These are phyloP conservation scores for Deuterostichococcus epilithicus DNA, from an alignment of 139 green algal genomes.

Conservation along the genomic window DNA sequence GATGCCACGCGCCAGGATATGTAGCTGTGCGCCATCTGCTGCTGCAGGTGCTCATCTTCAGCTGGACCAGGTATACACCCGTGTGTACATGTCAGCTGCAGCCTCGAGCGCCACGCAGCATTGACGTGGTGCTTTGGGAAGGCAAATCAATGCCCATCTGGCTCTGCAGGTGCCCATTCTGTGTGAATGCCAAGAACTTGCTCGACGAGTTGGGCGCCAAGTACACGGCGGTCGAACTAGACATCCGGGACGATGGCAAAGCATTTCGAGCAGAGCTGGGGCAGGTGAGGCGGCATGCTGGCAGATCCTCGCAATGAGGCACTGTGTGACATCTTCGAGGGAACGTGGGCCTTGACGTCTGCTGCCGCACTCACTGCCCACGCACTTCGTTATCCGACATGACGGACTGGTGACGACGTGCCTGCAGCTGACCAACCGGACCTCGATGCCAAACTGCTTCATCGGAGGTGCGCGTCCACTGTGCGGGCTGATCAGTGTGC, in stretches of 20 bases:
- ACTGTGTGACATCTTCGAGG: not conserved
- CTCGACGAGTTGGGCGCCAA: conserved; percentile 43
- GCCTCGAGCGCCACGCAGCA: no score
- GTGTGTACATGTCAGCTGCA: no score
- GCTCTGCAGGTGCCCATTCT: conserved; percentile 38
- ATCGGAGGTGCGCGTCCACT: conserved; percentile 43
- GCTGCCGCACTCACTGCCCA: no score
- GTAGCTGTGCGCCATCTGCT: not conserved
- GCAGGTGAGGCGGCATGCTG: conserved; percentile 11
- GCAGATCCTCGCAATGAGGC: no score
- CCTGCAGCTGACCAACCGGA: conserved; percentile 45
- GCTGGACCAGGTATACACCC: conserved; percentile 15
- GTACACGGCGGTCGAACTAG: conserved; percentile 51
- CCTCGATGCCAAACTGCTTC: conserved; percentile 59
- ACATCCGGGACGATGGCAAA: conserved; percentile 45
- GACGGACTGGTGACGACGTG: not conserved
- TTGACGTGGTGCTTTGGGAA: no score
- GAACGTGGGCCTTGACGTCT: not conserved
- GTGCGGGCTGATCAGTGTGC: no score
- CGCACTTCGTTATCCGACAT: not conserved
- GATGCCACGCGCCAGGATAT: not conserved
- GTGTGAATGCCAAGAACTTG: conserved; percentile 50
- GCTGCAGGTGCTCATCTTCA: conserved; percentile 32
- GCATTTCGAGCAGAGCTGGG: conserved; percentile 52
- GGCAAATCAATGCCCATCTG: no score